Conservation (phyloP, 305 asterid genomes). For the Fraxinus ornus region DNA sequence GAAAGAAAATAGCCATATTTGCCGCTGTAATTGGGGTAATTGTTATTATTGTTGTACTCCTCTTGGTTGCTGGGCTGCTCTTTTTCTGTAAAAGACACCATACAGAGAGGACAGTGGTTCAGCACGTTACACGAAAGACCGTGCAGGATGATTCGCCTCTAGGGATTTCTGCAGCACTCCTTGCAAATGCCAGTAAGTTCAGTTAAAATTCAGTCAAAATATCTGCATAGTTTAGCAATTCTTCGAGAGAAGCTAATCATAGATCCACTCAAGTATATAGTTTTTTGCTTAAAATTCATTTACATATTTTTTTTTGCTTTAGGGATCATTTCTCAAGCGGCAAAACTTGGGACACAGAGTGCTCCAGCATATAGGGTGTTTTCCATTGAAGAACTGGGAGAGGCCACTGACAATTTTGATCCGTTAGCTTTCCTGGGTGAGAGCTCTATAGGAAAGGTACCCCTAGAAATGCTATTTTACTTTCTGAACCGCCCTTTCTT, state of each 20-base stretch:
- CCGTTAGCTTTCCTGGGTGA: slow-evolving; percentile 69
- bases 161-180: slow-evolving; percentile 58
- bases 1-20: slow-evolving; percentile 48
- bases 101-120: slow-evolving; percentile 26
- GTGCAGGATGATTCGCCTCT: slow-evolving; percentile 48
- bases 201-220: neutral
- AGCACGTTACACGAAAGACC: slow-evolving; percentile 56
- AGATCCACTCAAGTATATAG: neutral
- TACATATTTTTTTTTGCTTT: slow-evolving; percentile 27
- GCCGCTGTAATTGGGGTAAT: slow-evolving; percentile 61
- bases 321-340: slow-evolving; percentile 79
- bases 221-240: neutral
- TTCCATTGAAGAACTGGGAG: slow-evolving; percentile 59
- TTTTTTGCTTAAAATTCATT: neutral
- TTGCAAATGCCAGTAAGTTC: slow-evolving; percentile 83
- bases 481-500: neutral
- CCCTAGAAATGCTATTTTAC: slow-evolving; percentile 8
- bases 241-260: neutral
- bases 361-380: slow-evolving; percentile 53
- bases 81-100: slow-evolving; percentile 46
- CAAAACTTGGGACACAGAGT: slow-evolving; percentile 63
- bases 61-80: slow-evolving; percentile 49
- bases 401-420: slow-evolving; percentile 71
- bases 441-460: slow-evolving; percentile 85
- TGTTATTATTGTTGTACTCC: slow-evolving; percentile 38